Conservation (phyloP, 176 grass and related monocot genomes). For the Ensete ventricosum region DNA sequence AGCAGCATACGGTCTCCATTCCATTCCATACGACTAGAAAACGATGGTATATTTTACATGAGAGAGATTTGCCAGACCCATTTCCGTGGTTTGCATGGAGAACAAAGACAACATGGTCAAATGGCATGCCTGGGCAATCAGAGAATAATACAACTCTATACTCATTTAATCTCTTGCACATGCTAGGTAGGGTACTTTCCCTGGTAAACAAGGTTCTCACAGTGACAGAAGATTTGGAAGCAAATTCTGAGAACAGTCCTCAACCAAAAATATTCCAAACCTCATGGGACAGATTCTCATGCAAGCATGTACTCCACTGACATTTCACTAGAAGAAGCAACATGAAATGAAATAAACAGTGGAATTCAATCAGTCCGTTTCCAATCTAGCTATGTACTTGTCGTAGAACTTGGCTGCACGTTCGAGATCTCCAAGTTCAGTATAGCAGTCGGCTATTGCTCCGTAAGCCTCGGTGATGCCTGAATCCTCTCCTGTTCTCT, state of each 20-base stretch:
- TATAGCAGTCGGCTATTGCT: constrained; percentile 57
- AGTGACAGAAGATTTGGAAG: too few relatives aligned
- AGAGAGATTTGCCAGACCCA: too few relatives aligned
- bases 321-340: not conserved
- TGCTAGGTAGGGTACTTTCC: too few relatives aligned
- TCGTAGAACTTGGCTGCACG: constrained; percentile 49
- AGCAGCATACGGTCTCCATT: too few relatives aligned
- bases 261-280: too few relatives aligned
- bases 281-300: not conserved
- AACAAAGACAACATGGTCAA: not conserved
- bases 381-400: constrained; percentile 49
- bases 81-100: not conserved
- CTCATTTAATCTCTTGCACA: too few relatives aligned
- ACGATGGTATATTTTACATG: too few relatives aligned
- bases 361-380: constrained; percentile 4
- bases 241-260: too few relatives aligned
- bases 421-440: constrained; percentile 55
- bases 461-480: constrained; percentile 62
- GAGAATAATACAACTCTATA: too few relatives aligned
- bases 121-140: too few relatives aligned
- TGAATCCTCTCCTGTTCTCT: constrained; percentile 45
- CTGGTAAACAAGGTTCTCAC: too few relatives aligned
- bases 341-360: not conserved
- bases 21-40: too few relatives aligned
- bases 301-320: not conserved